Conservation (phyloP, 768 basidiomycete species). For the Suillus subalutaceus region DNA sequence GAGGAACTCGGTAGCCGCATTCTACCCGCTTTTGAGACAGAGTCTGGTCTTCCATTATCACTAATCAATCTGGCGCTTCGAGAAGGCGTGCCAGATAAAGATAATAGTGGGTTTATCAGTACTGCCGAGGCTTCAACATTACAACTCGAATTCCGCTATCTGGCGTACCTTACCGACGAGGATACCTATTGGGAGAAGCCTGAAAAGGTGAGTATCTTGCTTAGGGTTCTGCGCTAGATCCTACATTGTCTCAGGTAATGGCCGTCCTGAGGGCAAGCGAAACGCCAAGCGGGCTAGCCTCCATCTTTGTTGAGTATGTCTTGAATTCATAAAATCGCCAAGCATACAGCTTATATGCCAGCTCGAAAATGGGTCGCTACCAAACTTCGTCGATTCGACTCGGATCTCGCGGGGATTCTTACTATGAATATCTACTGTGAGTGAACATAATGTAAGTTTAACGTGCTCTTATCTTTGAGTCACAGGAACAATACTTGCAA, state of each 20-base stretch:
- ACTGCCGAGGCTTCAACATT: constrained; percentile 89
- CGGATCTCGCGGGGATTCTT: constrained; percentile 91
- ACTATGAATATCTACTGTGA: constrained; percentile 88
- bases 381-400: constrained; percentile 78
- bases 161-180: constrained; percentile 78
- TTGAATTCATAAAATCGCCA: not conserved
- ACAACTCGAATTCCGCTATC: constrained; percentile 89
- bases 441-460: constrained; percentile 21
- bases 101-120: constrained; percentile 65
- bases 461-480: constrained; percentile 8
- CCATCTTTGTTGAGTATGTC: constrained; percentile 82
- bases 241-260: constrained; percentile 56
- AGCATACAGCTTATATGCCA: constrained; percentile 26
- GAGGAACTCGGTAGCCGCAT: constrained; percentile 86
- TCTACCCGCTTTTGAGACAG: constrained; percentile 79
- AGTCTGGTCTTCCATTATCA: constrained; percentile 80
- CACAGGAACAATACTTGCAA: constrained; percentile 35
- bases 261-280: constrained; percentile 63
- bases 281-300: constrained; percentile 72
- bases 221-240: not conserved
- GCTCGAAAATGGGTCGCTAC: constrained; percentile 54
- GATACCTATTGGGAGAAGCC: constrained; percentile 80
- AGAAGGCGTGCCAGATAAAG: constrained; percentile 60
- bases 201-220: constrained; percentile 54
- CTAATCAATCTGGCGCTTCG: constrained; percentile 70